phyloP scores from a whole-genome alignment of 2,329 filamentous ascomycete species.

The Alternaria infectoria region DNA sequence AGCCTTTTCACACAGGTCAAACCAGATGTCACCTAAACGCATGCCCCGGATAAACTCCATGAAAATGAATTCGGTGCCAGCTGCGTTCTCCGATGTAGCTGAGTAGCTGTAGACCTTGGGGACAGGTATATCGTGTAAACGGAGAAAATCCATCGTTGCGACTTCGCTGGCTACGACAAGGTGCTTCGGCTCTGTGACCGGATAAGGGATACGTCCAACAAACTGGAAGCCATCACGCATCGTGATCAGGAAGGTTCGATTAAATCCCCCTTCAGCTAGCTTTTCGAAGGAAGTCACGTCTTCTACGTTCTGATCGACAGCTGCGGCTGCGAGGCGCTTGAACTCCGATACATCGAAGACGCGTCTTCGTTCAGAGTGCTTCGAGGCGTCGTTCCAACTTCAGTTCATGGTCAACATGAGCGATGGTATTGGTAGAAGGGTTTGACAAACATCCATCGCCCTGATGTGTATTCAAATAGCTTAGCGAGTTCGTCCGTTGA shows the following conservation, averaged over 20 bases:
- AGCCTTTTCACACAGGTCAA: conserved; percentile 27
- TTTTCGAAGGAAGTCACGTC: conserved; percentile 17
- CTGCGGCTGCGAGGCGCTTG: neutral
- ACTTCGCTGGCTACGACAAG: conserved; percentile 47
- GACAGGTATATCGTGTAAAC: conserved; percentile 42
- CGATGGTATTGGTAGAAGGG: neutral
- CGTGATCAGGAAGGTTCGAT: conserved; percentile 30
- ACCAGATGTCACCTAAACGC: conserved; percentile 45
- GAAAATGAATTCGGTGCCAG: conserved; percentile 50
- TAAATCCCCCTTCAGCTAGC: conserved; percentile 34
- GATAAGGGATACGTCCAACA: conserved; percentile 35
- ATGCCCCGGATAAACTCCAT: conserved; percentile 46
- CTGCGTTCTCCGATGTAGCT: conserved; percentile 42
- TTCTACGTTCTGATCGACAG: neutral
- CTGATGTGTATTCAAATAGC: neutral
- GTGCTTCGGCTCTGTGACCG: conserved; percentile 26
- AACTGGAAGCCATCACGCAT: conserved; percentile 35
- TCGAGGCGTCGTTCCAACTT: neutral
- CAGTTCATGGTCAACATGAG: neutral
- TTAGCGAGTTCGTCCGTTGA: neutral
- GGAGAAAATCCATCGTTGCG: conserved; percentile 47
- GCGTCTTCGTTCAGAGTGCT: neutral
- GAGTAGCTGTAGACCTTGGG: conserved; percentile 47
- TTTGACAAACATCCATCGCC: neutral
- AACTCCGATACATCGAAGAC: neutral